A percentile compares a stretch with the other conserved stretches of the same genome.
Conservation (phyloP, 345 rosid species). For the Gossypium ekmanianum region DNA sequence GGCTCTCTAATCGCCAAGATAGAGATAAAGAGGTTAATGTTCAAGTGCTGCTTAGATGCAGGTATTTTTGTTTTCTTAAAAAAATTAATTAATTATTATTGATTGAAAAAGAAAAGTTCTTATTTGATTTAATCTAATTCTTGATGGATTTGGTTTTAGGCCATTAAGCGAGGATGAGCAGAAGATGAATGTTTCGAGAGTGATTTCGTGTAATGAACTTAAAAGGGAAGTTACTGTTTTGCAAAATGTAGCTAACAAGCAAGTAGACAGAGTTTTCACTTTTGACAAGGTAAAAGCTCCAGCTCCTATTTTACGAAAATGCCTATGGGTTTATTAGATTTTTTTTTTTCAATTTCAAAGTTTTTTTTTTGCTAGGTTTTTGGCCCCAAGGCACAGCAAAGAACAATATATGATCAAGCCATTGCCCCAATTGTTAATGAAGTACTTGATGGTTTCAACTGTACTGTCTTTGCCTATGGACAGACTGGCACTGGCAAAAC, state of each 20-base stretch:
- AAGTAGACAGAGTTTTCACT: constrained; percentile 71
- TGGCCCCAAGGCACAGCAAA: constrained; percentile 89
- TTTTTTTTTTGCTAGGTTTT: constrained; percentile 52
- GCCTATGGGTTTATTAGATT: background rate
- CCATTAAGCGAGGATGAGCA: constrained; percentile 82
- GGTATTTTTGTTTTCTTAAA: constrained; percentile 24
- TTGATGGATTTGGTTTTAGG: constrained; percentile 31
- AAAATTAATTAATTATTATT: background rate
- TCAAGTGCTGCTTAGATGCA: constrained; percentile 83
- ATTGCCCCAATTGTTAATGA: constrained; percentile 80
- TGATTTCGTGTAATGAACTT: constrained; percentile 63
- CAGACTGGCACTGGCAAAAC: constrained; percentile 94
- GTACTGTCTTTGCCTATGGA: constrained; percentile 93
- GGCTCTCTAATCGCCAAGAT: constrained; percentile 56
- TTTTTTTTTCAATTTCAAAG: background rate
- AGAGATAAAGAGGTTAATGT: constrained; percentile 81
- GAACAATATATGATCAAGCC: constrained; percentile 91
- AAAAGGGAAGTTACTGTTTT: constrained; percentile 72
- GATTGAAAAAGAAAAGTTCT: background rate
- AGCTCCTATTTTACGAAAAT: background rate
- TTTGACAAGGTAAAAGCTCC: constrained; percentile 66
- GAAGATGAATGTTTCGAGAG: constrained; percentile 53
- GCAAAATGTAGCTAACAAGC: constrained; percentile 72
- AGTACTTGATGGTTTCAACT: constrained; percentile 90
- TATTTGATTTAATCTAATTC: background rate